Base-by-base conservation (phyloP, 1,284 basidiomycete species). In the Boletus subluridellus region DNA sequence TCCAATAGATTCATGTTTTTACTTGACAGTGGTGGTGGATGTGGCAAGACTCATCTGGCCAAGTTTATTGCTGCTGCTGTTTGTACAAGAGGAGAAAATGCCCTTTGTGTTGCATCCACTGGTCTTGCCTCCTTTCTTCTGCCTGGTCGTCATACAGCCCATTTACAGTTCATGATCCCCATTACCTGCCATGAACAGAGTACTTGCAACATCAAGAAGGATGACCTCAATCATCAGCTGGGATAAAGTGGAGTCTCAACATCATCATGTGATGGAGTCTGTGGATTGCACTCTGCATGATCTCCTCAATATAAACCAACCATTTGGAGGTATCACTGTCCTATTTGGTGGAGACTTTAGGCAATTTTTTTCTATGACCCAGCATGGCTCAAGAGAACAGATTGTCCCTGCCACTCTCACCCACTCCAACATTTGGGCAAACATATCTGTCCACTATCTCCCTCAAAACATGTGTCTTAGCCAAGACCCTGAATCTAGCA, bases 11-110 rank as follows among this genome's bases (percentile, higher is more conserved):
- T 26, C 3, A 1, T 60, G 0, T 81, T 80, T 63, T 83, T 82
- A 59, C 55, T 83, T 12, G 64, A 80, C 57, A 79, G 81, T 45
- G 66, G 74, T 30, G 80, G 76, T 49, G 80, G 81, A 0, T 76
- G 74, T 58, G 80, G 80, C 2, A 84, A 83, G 60, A 83, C 79
- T 0, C 82, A 74, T 66, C 47, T 82, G 77, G 76, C 34, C 57
- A 79, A 76, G 9, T 73, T 76, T 0, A 57, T 83, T 46, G 73
- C 73, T 57, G 49, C 68, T 53, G 39, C 57, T 5, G 24, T 81
- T 4, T 65, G 69, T 17, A 53, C 59, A 14, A 57, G 68, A 32
- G 66, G 66, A 0, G 26, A 59, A 14, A 32, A 10, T 32, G 32
- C 10, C 9, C 32, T 32, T 32, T 32, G 32, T 32, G 11, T 69